Base-by-base conservation (phyloP, 371 early-diverging fungal genomes). In the Mycotypha africana region DNA sequence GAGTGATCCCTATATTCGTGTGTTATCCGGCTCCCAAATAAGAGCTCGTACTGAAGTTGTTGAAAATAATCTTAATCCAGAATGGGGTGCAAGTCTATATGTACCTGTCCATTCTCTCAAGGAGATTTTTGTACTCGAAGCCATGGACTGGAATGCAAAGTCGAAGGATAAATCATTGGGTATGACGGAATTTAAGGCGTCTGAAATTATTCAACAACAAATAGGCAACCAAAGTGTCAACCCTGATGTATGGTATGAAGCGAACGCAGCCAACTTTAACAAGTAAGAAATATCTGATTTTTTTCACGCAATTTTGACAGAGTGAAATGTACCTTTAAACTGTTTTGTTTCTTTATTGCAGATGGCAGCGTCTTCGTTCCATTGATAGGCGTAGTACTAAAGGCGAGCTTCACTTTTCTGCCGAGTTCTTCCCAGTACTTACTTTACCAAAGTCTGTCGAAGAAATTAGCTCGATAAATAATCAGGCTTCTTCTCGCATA, bases 1-100 rank as follows among this genome's bases (percentile, higher is more conserved):
- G 50, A 86, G 89, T 4, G 94, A 96, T 63, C 96, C 95, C 10
- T 93, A 89, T 60, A 78, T 89, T 14, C 67, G 73, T 14, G 74
- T 88, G 8, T 66, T 82, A 33, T 67, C 81, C 26, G 85, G 76
- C 20, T 73, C 67, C 50, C 84, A 72, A 57, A 77, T 78, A 16
- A 74, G 76, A 20, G 79, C 70, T 14, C 68, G 76, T 17, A 91
- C 93, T 9, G 76, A 83, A 44, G 78, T 85, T 23, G 79, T 91
- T 39, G 74, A 81, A 26, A 78, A 80, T 51, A 85, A 84, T 43
- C 53, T 90, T 47, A 85, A 89, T 53, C 97, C 95, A 0, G 81
- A 83, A 41, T 97, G 93, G 92, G 86, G 93, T 53, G 89, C 91
- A 53, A 74, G 78, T 0, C 67, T 79, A 33, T 87, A 84, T 45